Conservation (phyloP, 202 grass and related monocot species). For the Saccharum hybrid region DNA sequence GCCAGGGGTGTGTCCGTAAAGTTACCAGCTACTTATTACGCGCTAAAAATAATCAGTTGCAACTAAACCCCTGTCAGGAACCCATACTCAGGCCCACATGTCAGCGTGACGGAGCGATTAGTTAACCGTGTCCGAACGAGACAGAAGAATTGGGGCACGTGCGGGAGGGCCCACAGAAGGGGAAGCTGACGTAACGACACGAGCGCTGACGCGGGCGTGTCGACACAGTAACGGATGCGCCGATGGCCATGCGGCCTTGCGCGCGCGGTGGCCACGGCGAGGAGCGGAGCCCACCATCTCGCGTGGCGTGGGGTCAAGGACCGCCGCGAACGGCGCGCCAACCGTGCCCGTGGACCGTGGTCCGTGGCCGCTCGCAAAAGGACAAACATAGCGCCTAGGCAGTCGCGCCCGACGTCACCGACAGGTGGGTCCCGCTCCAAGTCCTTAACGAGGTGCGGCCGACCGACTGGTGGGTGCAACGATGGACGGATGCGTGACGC, state of each 20-base stretch:
- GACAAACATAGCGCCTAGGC: neutral
- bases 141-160: constrained; percentile 14
- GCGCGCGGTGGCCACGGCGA: neutral
- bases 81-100: neutral
- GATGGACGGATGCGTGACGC: constrained; percentile 14
- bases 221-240: neutral
- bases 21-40: neutral
- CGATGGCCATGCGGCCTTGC: neutral
- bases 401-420: neutral
- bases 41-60: neutral
- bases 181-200: constrained; percentile 13
- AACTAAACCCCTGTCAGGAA: neutral
- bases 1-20: constrained; percentile 9
- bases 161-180: neutral
- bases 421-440: neutral
- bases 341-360: neutral
- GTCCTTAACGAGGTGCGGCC: neutral
- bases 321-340: too few relatives aligned
- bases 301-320: neutral
- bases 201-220: neutral
- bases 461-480: neutral
- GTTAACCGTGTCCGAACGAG: neutral
- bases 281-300: neutral
- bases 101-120: constrained; percentile 11
- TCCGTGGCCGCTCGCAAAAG: neutral